phyloP scores from a whole-genome alignment of 306 rosid genomes.

The Oxytropis ochrocephala region DNA sequence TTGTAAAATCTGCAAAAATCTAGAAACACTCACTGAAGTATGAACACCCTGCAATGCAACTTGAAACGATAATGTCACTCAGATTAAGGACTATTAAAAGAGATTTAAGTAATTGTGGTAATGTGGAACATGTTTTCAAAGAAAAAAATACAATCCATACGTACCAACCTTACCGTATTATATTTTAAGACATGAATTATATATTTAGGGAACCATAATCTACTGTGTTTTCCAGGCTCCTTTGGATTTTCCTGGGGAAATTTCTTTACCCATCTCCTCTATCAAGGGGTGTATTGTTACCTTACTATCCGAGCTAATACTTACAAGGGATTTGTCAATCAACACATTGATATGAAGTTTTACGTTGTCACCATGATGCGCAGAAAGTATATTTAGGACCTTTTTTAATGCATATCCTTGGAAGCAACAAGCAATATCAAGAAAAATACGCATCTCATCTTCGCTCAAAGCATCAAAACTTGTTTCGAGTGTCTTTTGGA shows the following conservation, averaged over 20 bases:
- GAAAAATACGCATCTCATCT: not conserved
- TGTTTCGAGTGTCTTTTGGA: not conserved
- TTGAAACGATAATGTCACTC: not conserved
- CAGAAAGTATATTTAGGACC: not conserved
- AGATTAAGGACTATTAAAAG: not conserved
- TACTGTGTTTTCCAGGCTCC: constrained; percentile 3
- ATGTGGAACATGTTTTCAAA: not conserved
- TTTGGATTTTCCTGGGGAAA: not conserved
- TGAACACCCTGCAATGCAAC: not conserved
- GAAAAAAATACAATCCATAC: not conserved
- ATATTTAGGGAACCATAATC: constrained; percentile 20
- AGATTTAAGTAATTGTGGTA: not conserved
- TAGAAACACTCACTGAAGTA: not conserved
- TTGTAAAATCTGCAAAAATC: not conserved
- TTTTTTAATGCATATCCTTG: not conserved
- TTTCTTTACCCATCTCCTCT: constrained; percentile 20
- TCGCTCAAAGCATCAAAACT: not conserved
- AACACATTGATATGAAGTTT: too few species aligned
- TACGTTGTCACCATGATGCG: not conserved
- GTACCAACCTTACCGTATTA: not conserved
- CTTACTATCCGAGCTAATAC: not conserved
- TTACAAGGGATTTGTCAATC: too few species aligned
- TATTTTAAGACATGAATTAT: not conserved
- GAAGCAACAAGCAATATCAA: constrained; percentile 15
- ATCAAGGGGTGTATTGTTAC: constrained; percentile 14